Evolutionary conservation across 75 land plant genomes (phyloP), one percentile per base, ranked within the genome.

Genomic region (Picea sitchensis): DNA sequence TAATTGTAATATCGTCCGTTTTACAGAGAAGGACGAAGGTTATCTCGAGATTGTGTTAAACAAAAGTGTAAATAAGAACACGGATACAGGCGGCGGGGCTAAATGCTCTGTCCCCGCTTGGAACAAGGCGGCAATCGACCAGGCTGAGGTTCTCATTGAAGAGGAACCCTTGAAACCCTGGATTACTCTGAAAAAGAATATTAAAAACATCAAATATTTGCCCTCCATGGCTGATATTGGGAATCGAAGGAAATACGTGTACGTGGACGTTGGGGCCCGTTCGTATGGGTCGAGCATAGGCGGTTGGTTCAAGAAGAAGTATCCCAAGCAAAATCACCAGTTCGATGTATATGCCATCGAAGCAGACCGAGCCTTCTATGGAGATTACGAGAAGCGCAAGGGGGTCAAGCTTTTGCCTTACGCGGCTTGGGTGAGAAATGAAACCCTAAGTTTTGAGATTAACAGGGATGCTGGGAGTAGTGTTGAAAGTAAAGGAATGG

Each of bases 11-110:
- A 78, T 85, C 61, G 9, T 92, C 75, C 73, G 87, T 38, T 64
- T 31, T 34, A 83, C 85, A 65, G 82, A 82, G 3, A 23, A 23
- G 21, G 54, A 56, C 57, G 81, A 82, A 41, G 31, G 73, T 30
- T 69, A 83, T 57, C 86, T 86, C 56, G 82, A 85, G 30, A 67
- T 86, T 13, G 82, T 80, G 2, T 84, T 87, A 18, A 74, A 81
- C 63, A 84, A 76, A 81, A 79, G 72, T 21, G 15, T 62, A 26
- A 41, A 77, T 17, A 76, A 17, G 78, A 15, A 7, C 78, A 34
- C 65, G 26, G 59, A 82, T 69, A 83, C 89, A 83, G 65, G 98
- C 96, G 0, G 98, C 93, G 12, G 94, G 96, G 98, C 77, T 89
- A 7, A 32, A 5, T 77, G 78, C 78, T 73, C 78, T n/a, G 38